Conservation (phyloP, 371 early-diverging fungal species). For the Fennellomyces sp. region DNA sequence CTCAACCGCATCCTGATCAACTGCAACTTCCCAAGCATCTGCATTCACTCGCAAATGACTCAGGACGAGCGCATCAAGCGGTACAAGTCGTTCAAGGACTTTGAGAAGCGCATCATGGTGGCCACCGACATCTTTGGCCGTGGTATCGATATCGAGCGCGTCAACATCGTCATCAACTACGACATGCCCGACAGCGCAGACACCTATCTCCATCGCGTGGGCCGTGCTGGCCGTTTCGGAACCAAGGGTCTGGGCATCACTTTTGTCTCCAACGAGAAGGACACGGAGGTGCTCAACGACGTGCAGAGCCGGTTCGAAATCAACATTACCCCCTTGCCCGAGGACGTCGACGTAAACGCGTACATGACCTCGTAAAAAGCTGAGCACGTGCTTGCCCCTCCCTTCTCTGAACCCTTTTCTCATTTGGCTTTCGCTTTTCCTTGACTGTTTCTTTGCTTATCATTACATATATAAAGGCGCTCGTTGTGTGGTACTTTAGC, state of each 20-base stretch:
- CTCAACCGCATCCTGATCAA: constrained; percentile 86
- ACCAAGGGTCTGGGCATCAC: constrained; percentile 98
- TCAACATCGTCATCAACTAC: constrained; percentile 99
- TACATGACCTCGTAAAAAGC: constrained; percentile 48
- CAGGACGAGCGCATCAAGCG: constrained; percentile 93
- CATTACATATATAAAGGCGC: background rate
- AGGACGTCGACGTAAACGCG: constrained; percentile 80
- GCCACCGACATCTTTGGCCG: constrained; percentile 99
- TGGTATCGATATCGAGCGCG: constrained; percentile 99
- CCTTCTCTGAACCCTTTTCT: background rate
- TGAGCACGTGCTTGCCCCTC: background rate
- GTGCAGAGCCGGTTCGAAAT: constrained; percentile 98
- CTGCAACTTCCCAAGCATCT: constrained; percentile 94
- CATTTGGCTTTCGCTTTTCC: background rate
- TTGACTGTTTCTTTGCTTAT: background rate
- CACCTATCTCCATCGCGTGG: constrained; percentile 97
- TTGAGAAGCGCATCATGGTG: constrained; percentile 94
- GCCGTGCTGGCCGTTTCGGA: constrained; percentile 99
- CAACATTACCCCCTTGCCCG: constrained; percentile 89
- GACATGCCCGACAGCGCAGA: constrained; percentile 97
- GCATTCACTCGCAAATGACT: constrained; percentile 90
- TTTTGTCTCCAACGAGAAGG: constrained; percentile 92
- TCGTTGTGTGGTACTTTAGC: too few relatives aligned
- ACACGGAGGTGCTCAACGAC: constrained; percentile 80
- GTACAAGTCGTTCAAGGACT: constrained; percentile 96